phyloP scores from a whole-genome alignment of 2,329 filamentous ascomycete species.

The Periconia digitata region DNA sequence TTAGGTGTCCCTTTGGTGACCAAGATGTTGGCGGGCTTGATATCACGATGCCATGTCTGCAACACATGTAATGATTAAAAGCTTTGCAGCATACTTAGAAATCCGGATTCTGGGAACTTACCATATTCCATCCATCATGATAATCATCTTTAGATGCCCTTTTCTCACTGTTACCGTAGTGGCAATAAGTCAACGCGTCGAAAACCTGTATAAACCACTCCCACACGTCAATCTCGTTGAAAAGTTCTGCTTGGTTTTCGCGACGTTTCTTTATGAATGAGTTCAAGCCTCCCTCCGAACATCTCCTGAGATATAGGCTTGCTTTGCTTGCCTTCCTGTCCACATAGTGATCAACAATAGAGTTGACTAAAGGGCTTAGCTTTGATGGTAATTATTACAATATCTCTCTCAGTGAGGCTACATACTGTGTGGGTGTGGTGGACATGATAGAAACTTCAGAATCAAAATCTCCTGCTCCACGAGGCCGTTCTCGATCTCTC shows the following conservation, averaged over 20 bases:
- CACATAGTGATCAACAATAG: constrained; percentile 9
- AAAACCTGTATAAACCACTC: constrained; percentile 11
- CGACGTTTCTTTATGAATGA: not conserved
- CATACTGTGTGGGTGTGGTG: constrained; percentile 6
- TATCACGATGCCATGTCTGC: constrained; percentile 6
- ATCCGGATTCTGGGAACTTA: not conserved
- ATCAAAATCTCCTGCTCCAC: too few relatives aligned
- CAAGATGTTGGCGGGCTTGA: constrained; percentile 9
- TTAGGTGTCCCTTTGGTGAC: not conserved
- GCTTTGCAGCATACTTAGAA: too few relatives aligned
- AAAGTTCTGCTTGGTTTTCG: not conserved
- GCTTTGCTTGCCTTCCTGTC: not conserved
- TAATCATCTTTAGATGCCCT: constrained; percentile 1
- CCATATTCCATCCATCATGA: constrained; percentile 3
- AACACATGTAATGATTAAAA: too few relatives aligned
- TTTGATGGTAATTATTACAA: too few relatives aligned
- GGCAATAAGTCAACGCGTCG: constrained; percentile 7
- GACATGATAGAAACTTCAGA: constrained; percentile 3
- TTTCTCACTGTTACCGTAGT: constrained; percentile 5
- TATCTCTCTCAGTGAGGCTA: too few relatives aligned
- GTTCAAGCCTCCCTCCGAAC: not conserved
- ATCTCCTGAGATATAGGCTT: constrained; percentile 5
- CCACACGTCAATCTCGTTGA: constrained; percentile 10
- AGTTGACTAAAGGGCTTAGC: too few relatives aligned
- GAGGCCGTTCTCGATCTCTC: too few relatives aligned